These are phyloP conservation scores for Murraya koenigii DNA, from an alignment of 345 rosid genomes.

Conservation along the genomic window DNA sequence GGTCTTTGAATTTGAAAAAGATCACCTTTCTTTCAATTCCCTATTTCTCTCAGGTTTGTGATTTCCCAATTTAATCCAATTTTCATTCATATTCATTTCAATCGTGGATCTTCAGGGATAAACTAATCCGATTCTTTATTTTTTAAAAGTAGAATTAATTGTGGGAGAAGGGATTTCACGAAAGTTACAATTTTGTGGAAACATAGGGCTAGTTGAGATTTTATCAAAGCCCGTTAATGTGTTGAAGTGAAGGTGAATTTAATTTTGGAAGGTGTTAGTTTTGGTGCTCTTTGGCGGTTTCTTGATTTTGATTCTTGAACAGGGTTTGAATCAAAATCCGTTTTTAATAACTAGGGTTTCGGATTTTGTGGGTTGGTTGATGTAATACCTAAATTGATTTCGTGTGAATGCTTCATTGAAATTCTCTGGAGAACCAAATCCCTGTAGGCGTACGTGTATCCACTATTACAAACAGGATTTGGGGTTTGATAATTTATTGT, in stretches of 20 bases:
- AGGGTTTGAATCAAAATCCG: constrained; percentile 33
- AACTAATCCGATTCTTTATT: not conserved
- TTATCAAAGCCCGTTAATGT: constrained; percentile 1
- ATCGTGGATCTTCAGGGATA: constrained; percentile 20
- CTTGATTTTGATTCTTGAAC: constrained; percentile 26
- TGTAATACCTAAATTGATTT: not conserved
- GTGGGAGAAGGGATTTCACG: constrained; percentile 14
- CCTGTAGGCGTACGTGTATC: not conserved
- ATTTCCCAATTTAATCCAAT: constrained; percentile 9
- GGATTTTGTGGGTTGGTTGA: not conserved
- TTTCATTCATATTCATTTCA: constrained; percentile 1
- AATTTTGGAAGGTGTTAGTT: constrained; percentile 17
- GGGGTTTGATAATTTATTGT: constrained; percentile 4
- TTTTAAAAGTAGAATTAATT: constrained; percentile 11
- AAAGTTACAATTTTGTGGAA: constrained; percentile 19
- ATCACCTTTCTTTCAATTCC: constrained; percentile 18
- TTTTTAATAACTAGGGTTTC: constrained; percentile 22
- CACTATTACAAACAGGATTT: constrained; percentile 17
- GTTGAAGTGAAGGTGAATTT: constrained; percentile 15
- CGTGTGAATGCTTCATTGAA: not conserved
- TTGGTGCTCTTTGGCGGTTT: constrained; percentile 18
- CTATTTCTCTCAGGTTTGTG: constrained; percentile 26
- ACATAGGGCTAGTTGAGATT: constrained; percentile 22
- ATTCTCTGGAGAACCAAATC: constrained; percentile 18
- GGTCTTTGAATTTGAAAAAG: constrained; percentile 9